phyloP scores from a whole-genome alignment of 2,329 filamentous ascomycete genomes.

The Metarhizium sp. region DNA sequence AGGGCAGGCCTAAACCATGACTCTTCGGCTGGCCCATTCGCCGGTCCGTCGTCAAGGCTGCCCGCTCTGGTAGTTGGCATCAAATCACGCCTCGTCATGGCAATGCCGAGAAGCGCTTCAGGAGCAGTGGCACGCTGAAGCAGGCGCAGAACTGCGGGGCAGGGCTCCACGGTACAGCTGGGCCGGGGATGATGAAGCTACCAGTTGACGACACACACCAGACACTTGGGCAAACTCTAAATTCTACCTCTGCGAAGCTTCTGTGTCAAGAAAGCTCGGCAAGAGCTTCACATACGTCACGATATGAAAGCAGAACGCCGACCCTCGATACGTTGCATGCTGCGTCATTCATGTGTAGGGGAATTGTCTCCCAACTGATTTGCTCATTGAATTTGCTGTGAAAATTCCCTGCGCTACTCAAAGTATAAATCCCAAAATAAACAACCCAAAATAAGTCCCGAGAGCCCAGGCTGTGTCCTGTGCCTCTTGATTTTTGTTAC shows the following conservation, averaged over 20 bases:
- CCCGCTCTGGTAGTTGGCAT: background rate
- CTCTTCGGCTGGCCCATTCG: too few relatives aligned
- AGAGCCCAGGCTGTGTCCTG: slow-evolving; percentile 1
- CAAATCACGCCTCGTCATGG: background rate
- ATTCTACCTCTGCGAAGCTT: too few relatives aligned
- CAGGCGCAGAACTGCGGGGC: background rate
- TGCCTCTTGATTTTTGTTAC: background rate
- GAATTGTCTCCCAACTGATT: background rate
- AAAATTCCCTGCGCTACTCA: background rate
- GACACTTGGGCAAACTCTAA: too few relatives aligned
- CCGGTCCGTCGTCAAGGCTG: background rate
- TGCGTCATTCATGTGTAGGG: too few relatives aligned
- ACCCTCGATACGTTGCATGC: background rate
- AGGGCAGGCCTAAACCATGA: background rate
- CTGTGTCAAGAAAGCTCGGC: too few relatives aligned
- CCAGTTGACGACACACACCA: too few relatives aligned
- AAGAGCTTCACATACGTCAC: background rate
- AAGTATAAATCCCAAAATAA: background rate
- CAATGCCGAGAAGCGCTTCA: background rate
- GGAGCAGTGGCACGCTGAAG: background rate
- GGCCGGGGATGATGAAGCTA: background rate
- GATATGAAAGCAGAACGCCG: background rate
- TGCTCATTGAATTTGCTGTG: background rate
- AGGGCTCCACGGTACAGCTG: background rate
- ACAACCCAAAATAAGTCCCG: background rate